Evolutionary conservation across 768 basidiomycete genomes (phyloP).

Genomic region (Rubroboletus pulcherrimus): DNA sequence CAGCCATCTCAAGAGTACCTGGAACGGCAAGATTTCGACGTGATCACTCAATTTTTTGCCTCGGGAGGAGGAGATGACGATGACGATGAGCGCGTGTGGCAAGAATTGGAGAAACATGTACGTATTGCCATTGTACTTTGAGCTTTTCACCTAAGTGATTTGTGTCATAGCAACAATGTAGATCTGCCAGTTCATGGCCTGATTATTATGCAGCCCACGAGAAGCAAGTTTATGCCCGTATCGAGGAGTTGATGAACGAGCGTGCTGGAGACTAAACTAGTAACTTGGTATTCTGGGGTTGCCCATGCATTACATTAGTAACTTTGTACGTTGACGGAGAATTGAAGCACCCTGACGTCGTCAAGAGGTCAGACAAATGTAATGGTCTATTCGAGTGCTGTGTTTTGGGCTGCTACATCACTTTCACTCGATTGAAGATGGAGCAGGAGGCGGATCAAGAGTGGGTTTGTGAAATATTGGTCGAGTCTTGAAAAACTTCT

Average conservation of each 20-base stretch:
- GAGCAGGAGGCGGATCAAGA: conserved; percentile 12
- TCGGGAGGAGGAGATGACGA: conserved; percentile 46
- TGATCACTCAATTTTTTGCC: conserved; percentile 54
- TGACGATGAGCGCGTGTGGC: conserved; percentile 51
- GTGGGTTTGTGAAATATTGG: conserved; percentile 35
- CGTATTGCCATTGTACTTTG: conserved; percentile 9
- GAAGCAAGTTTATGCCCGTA: conserved; percentile 40
- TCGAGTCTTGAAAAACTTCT: conserved; percentile 78
- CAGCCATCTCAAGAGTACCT: conserved; percentile 7
- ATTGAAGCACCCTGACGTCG: not conserved
- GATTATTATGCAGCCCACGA: conserved; percentile 48
- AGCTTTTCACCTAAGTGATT: not conserved
- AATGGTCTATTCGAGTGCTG: conserved; percentile 14
- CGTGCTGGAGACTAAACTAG: conserved; percentile 9
- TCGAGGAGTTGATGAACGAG: conserved; percentile 31
- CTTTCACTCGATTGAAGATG: conserved; percentile 19
- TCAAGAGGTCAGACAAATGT: not conserved
- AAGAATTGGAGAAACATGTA: conserved; percentile 45
- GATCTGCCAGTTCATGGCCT: conserved; percentile 44
- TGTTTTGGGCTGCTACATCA: conserved; percentile 9
- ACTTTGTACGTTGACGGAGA: not conserved
- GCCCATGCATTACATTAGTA: not conserved
- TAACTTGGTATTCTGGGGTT: not conserved
- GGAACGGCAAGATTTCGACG: conserved; percentile 43
- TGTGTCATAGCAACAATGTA: conserved; percentile 35